phyloP scores from a whole-genome alignment of 2,329 filamentous ascomycete species.

The Amauroascus niger region DNA sequence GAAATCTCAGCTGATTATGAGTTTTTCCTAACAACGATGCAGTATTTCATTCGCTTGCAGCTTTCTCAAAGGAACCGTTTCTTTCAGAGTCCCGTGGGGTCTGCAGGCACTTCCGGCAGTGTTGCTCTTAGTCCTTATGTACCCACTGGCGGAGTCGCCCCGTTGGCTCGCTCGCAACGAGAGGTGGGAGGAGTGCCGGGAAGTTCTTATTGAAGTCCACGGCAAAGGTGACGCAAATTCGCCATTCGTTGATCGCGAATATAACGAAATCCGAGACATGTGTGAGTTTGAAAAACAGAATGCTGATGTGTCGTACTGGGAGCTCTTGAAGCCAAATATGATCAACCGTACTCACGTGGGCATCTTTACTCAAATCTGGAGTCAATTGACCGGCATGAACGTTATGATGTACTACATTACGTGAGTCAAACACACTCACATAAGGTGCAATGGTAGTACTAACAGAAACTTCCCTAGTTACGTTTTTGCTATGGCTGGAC shows the following conservation, averaged over 20 bases:
- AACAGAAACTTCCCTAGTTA: constrained; percentile 35
- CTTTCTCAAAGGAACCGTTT: constrained; percentile 45
- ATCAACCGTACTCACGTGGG: constrained; percentile 63
- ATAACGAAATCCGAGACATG: constrained; percentile 62
- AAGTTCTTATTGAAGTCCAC: constrained; percentile 49
- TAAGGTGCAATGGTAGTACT: not conserved
- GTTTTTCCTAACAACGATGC: constrained; percentile 11
- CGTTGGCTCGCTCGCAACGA: constrained; percentile 56
- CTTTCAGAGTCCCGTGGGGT: constrained; percentile 57
- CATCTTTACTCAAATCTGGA: constrained; percentile 66
- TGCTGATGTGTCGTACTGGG: constrained; percentile 58
- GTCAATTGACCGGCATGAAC: constrained; percentile 67
- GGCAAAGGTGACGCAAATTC: constrained; percentile 55
- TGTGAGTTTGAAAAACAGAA: constrained; percentile 64
- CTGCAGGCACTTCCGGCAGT: constrained; percentile 54
- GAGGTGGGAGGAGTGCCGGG: constrained; percentile 45
- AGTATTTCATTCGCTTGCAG: constrained; percentile 51
- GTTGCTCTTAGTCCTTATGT: constrained; percentile 48
- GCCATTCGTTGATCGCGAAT: constrained; percentile 57
- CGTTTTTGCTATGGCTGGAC: constrained; percentile 62
- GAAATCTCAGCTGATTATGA: not conserved
- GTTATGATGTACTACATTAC: constrained; percentile 64
- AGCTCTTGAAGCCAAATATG: constrained; percentile 65
- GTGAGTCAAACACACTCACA: constrained; percentile 13
- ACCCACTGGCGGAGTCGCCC: constrained; percentile 47